Base-by-base conservation (phyloP, 2,329 filamentous ascomycete genomes). In the Cryphonectria naterciae region DNA sequence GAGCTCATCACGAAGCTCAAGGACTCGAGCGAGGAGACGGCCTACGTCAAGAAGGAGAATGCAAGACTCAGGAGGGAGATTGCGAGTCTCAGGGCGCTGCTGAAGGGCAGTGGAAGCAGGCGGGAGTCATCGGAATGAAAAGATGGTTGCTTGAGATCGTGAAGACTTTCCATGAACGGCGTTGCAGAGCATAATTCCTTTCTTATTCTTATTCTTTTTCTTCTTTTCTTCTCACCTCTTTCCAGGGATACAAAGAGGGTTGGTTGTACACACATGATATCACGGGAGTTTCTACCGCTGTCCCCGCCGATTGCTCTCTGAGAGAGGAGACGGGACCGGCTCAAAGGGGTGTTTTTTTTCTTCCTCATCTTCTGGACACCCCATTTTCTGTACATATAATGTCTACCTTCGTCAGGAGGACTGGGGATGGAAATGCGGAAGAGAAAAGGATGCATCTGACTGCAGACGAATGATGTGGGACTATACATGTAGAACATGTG, bases 21-120 rank as follows among this genome's bases (percentile, higher is more conserved):
- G 75, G 92, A 94, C 74, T 87, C 89, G 67, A 87, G 92, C 74
- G 94, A 97, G 73, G 95, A 98, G 81, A 88, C 90, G 70, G 90
- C 89, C 37, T 87, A 89, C 75, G 81, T 94, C 74, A 94, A 93
- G 83, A 94, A 93, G 81, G 95, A 98, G 80, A 97, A 97, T 78
- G 88, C 91, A 69, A 86, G 93, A 73, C 81, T 98, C 76, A 94
- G 92, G 83, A 87, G 94, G 76, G 94, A 97, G 83, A 90, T 95
- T 77, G 88, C 92, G 46, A 93, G 93, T 67, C 82, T 92, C 75
- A 84, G 88, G 76, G 84, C 88, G 64, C 77, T 87, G 74, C 76
- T 89, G 70, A 88, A 85, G 79, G 83, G 82, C 25, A 73, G 60
- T 43, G 67, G 71, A 22, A 46, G 28, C 37, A 63, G 67, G 43